A percentile compares a stretch with the other conserved stretches of the same genome.
Evolutionary conservation across 345 rosid species (phyloP).

Genomic region (Corchorus capsularis): DNA sequence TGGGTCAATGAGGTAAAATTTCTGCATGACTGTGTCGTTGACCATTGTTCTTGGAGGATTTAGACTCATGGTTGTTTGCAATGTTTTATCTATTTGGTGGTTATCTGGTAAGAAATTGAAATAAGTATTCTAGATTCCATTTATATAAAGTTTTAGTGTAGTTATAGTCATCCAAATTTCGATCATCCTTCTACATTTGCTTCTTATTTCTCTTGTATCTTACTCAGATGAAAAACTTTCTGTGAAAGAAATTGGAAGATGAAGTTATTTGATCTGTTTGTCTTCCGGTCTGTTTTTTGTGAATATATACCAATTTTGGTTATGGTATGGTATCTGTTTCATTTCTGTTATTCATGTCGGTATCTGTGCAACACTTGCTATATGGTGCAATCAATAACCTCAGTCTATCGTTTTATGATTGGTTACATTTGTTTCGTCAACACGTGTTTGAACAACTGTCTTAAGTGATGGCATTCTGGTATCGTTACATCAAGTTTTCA

Average conservation of each 20-base stretch:
- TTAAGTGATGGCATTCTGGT: not conserved
- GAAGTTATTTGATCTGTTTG: conserved; percentile 6
- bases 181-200: not conserved
- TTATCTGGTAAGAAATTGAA: not conserved
- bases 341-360: not conserved
- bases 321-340: not conserved
- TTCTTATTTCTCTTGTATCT: not conserved
- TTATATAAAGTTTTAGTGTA: not conserved
- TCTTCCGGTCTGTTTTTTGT: conserved; percentile 11
- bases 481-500: not conserved
- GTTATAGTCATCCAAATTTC: not conserved
- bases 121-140: not conserved
- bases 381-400: not conserved
- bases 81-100: not conserved
- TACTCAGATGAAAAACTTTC: not conserved
- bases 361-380: not conserved
- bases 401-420: not conserved
- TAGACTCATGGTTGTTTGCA: not conserved
- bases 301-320: not conserved
- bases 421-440: not conserved
- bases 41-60: not conserved
- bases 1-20: not conserved
- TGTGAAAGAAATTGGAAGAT: not conserved
- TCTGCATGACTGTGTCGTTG: not conserved
- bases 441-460: not conserved